Percentiles rank a stretch among this genome's conserved stretches.
Evolutionary conservation across 805 yeast genomes (phyloP).

Genomic region (Candida silvatica): DNA sequence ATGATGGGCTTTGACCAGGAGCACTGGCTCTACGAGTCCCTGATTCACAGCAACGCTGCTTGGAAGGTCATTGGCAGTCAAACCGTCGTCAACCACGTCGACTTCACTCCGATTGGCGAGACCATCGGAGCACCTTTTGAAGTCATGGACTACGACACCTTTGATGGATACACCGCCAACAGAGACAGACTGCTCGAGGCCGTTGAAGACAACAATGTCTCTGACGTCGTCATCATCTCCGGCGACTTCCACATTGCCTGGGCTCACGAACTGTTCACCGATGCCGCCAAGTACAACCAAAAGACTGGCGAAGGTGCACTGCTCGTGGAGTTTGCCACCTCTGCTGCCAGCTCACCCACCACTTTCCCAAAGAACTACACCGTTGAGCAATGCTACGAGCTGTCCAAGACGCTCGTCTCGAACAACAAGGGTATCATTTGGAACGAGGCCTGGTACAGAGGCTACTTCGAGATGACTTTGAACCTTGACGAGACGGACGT

Average conservation of each 20-base stretch:
- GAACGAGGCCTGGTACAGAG: slow-evolving; percentile 12
- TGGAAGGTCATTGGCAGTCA: slow-evolving; percentile 14
- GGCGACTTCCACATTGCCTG: slow-evolving; percentile 21
- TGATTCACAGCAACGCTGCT: slow-evolving; percentile 7
- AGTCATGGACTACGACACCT: slow-evolving; percentile 15
- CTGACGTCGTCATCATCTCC: slow-evolving; percentile 13
- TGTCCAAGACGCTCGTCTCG: slow-evolving; percentile 6
- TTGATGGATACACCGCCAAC: slow-evolving; percentile 20
- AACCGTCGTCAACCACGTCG: slow-evolving; percentile 11
- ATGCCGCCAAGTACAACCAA: slow-evolving; percentile 8
- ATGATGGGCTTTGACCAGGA: slow-evolving; percentile 21
- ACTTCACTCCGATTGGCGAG: slow-evolving; percentile 11
- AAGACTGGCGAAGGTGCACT: slow-evolving; percentile 16
- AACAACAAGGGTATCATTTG: slow-evolving; percentile 9
- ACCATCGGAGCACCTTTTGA: slow-evolving; percentile 13
- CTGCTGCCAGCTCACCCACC: slow-evolving; percentile 18
- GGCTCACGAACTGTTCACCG: slow-evolving; percentile 12
- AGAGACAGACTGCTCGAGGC: slow-evolving; percentile 13
- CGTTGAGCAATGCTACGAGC: slow-evolving; percentile 7
- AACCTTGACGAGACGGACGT: slow-evolving; percentile 3
- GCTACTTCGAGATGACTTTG: slow-evolving; percentile 8
- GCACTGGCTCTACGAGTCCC: slow-evolving; percentile 15
- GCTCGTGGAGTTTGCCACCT: slow-evolving; percentile 16
- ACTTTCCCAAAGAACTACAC: slow-evolving; percentile 10
- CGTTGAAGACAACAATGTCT: slow-evolving; percentile 7